These are phyloP conservation scores for Craterostigma plantagineum DNA, from an alignment of 257 asterid species.

Conservation along the genomic window DNA sequence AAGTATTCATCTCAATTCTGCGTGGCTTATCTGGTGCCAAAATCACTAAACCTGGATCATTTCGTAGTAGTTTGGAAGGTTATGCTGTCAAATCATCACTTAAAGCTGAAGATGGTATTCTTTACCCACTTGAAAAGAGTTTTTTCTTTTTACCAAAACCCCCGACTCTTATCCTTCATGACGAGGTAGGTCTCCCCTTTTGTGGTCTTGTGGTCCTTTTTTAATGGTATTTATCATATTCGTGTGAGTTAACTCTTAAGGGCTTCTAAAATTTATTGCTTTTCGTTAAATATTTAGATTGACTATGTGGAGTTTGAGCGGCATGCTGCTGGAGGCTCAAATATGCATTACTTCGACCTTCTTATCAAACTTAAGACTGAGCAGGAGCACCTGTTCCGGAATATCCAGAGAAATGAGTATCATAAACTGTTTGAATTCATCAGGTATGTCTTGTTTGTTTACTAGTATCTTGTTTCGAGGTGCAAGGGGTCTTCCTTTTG, in stretches of 20 bases:
- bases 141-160: constrained; percentile 98
- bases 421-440: constrained; percentile 55
- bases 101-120: constrained; percentile 99
- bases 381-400: constrained; percentile 94
- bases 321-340: constrained; percentile 94
- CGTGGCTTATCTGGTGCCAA: constrained; percentile 92
- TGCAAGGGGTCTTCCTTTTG: no score
- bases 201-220: no score
- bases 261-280: constrained; percentile 9
- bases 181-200: constrained; percentile 35
- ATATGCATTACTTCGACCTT: constrained; percentile 92
- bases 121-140: constrained; percentile 95
- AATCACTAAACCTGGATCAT: constrained; percentile 85
- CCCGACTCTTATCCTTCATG: constrained; percentile 89
- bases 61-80: constrained; percentile 76
- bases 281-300: constrained; percentile 24
- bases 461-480: neutral
- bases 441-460: constrained; percentile 26
- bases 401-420: constrained; percentile 86
- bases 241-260: constrained; percentile 4
- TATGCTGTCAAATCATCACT: constrained; percentile 93
- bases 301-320: constrained; percentile 95
- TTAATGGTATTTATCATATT: neutral
- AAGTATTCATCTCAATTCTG: constrained; percentile 47
- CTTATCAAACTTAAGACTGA: constrained; percentile 76